phyloP scores from a whole-genome alignment of 805 yeast genomes.

The Kluyveromyces siamensis region DNA sequence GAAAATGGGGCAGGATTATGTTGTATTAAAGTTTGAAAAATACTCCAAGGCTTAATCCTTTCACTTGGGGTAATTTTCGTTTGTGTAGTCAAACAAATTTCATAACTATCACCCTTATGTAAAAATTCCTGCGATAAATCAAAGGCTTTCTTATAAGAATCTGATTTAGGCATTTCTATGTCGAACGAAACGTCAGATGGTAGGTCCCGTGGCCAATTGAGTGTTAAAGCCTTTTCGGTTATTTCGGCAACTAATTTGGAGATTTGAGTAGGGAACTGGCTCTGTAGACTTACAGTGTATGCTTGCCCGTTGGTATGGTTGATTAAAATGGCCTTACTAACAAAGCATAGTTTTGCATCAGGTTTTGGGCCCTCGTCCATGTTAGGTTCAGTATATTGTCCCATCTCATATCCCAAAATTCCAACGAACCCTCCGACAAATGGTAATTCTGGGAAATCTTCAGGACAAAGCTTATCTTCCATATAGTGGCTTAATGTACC shows the following conservation, averaged over 20 bases:
- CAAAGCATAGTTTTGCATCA: slow-evolving; percentile 64
- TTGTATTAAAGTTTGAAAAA: slow-evolving; percentile 61
- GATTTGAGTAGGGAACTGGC: slow-evolving; percentile 26
- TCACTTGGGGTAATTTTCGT: slow-evolving; percentile 49
- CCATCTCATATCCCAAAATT: slow-evolving; percentile 80
- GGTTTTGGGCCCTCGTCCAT: slow-evolving; percentile 40
- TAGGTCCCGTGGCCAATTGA: slow-evolving; percentile 8
- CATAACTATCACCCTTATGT: slow-evolving; percentile 83
- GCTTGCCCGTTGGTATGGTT: slow-evolving; percentile 39
- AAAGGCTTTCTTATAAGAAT: slow-evolving; percentile 47
- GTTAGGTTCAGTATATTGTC: slow-evolving; percentile 38
- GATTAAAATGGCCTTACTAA: slow-evolving; percentile 54
- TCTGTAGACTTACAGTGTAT: slow-evolving; percentile 44
- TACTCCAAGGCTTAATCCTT: slow-evolving; percentile 56
- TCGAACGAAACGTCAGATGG: slow-evolving; percentile 21
- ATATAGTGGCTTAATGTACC: slow-evolving; percentile 19
- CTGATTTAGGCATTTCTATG: slow-evolving; percentile 43
- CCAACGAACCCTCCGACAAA: slow-evolving; percentile 93
- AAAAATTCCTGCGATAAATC: slow-evolving; percentile 56
- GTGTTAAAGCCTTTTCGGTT: slow-evolving; percentile 3
- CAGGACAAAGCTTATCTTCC: slow-evolving; percentile 11
- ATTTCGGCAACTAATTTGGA: slow-evolving; percentile 3
- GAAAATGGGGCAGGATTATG: slow-evolving; percentile 92
- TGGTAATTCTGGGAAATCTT: slow-evolving; percentile 40
- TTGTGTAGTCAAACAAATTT: slow-evolving; percentile 78